Base-by-base conservation (phyloP, 345 rosid genomes). In the Erysimum cheiranthoides region DNA sequence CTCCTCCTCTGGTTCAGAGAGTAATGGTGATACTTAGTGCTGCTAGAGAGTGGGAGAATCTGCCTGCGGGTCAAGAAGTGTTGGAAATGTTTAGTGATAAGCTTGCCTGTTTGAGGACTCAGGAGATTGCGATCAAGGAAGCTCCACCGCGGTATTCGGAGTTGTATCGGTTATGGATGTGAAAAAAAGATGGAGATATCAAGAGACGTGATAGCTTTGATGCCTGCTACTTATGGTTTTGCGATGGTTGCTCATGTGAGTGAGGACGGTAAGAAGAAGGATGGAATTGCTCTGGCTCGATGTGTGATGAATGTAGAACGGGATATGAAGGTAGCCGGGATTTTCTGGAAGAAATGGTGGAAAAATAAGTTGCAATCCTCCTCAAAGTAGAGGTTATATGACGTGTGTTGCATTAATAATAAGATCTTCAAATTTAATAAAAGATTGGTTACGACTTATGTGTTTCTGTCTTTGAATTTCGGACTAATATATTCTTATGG, bases 11-110 rank as follows among this genome's bases (percentile, higher is more conserved):
- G 1, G 21, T 69, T 30, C 43, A 69, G 54, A 42, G 43, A 5
- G 5, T 68, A 5, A 52, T 67, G 14, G 50, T 52, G 25, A 38
- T 67, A 13, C 49, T 14, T 38, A 36, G 38, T 52, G 72, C 72
- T 35, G 71, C 61, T 36, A 38, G 61, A 67, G 61, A 67, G 38
- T 67, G 72, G 72, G 50, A 67, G 61, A n/a, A 21, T 67, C 3
- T 51, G 16, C 25, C 36, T 14, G 28, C 14, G 5, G 61, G 50
- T 12, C 53, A 10, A 47, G 70, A 47, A 2, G 42, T 65, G 40
- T 30, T 46, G 30, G 30, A 30, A 30, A 10, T 46, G 54, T 64
- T 47, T 47, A 32, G 45, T 0, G 45, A 25, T 25, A 13, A 51
- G 8, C 25, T 67, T 67, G 43, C 47, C 8, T 61, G 71, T 21